phyloP scores from a whole-genome alignment of 495 filamentous ascomycete species.

The Aspergillus campestris region DNA sequence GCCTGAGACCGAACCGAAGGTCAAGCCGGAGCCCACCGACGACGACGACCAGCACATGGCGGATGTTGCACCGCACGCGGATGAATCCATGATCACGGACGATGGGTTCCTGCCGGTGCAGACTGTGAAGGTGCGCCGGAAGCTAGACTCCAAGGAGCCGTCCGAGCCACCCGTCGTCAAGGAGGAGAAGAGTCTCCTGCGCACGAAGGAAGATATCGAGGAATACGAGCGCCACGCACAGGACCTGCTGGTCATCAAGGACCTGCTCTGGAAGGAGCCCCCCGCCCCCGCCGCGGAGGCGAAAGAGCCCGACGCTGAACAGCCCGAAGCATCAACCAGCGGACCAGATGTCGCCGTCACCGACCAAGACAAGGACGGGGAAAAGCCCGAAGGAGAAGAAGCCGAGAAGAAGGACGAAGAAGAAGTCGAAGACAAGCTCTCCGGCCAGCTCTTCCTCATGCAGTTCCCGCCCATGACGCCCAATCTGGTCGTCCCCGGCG shows the following conservation, averaged over 20 bases:
- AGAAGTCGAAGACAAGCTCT: constrained; percentile 19
- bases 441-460: constrained; percentile 43
- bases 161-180: constrained; percentile 9
- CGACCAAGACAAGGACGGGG: constrained; percentile 5
- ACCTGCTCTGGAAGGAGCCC: constrained; percentile 23
- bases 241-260: constrained; percentile 30
- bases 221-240: constrained; percentile 37
- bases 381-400: constrained; percentile 10
- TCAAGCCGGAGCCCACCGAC: constrained; percentile 41
- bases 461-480: constrained; percentile 50
- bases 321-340: constrained; percentile 6
- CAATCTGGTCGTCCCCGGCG: constrained; percentile 30
- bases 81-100: constrained; percentile 19
- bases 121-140: constrained; percentile 32
- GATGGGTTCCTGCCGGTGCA: constrained; percentile 32
- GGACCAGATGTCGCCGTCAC: constrained; percentile 4
- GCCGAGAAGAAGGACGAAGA: constrained; percentile 20
- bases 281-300: constrained; percentile 5
- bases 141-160: constrained; percentile 16
- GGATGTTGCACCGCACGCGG: constrained; percentile 22
- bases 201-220: constrained; percentile 40
- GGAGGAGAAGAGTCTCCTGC: constrained; percentile 30
- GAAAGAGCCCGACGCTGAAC: constrained; percentile 8
- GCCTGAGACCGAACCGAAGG: constrained; percentile 13
- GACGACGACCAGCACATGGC: constrained; percentile 31